A percentile compares a stretch with the other conserved stretches of the same genome.
Evolutionary conservation across 2,329 filamentous ascomycete species (phyloP).

Genomic region (Aspergillus fischeri): DNA sequence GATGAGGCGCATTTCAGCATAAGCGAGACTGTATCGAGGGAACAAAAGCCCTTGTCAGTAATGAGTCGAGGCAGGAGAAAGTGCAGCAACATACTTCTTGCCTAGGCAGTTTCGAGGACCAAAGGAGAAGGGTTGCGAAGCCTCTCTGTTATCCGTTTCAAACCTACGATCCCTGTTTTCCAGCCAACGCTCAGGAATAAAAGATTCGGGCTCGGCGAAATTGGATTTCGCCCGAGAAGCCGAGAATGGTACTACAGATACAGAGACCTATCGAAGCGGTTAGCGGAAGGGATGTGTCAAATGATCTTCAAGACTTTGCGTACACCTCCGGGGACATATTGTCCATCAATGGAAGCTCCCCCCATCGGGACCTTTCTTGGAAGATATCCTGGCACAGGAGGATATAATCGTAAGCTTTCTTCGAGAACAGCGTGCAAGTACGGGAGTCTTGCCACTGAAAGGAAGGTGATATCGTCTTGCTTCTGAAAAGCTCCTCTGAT

Average conservation of each 20-base stretch:
- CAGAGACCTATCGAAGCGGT: background rate
- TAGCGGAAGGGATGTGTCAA: background rate
- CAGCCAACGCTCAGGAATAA: constrained; percentile 11
- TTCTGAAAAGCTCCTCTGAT: constrained; percentile 15
- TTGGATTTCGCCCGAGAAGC: constrained; percentile 6
- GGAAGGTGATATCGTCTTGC: constrained; percentile 33
- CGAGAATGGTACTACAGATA: background rate
- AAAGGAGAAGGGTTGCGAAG: constrained; percentile 8
- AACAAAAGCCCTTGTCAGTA: background rate
- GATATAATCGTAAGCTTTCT: constrained; percentile 41
- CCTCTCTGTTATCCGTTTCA: constrained; percentile 2
- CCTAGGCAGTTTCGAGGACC: constrained; percentile 10
- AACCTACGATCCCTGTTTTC: background rate
- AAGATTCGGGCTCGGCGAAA: constrained; percentile 8
- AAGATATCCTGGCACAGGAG: constrained; percentile 35
- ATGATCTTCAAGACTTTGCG: background rate
- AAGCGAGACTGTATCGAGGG: constrained; percentile 3
- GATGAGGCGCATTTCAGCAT: constrained; percentile 10
- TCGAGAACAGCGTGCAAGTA: constrained; percentile 40
- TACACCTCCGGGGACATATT: constrained; percentile 30
- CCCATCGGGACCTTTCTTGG: constrained; percentile 31
- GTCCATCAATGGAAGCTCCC: constrained; percentile 35
- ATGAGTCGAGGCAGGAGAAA: background rate
- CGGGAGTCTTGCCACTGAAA: constrained; percentile 23
- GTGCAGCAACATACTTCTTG: constrained; percentile 4